phyloP scores from a whole-genome alignment of 2,329 filamentous ascomycete genomes.

The Alternaria sp. region DNA sequence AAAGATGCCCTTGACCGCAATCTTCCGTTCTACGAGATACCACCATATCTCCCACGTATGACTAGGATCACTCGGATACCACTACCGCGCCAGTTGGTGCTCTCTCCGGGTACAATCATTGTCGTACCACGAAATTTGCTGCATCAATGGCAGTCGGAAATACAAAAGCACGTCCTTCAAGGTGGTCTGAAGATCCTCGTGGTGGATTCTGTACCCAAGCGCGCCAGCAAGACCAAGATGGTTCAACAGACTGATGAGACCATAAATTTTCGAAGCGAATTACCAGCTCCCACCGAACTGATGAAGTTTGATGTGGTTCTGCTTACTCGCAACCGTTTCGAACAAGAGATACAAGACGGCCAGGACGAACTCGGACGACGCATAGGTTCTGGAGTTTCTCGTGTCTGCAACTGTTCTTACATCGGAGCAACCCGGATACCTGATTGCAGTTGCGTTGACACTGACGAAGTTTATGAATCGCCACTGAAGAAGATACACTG shows the following conservation, averaged over 20 bases:
- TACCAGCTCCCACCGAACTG: conserved; percentile 68
- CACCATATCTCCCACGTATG: conserved; percentile 51
- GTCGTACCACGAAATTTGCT: conserved; percentile 85
- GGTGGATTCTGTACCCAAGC: conserved; percentile 57
- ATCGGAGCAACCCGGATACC: conserved; percentile 55
- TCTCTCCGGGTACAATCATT: conserved; percentile 76
- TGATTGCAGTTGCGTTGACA: conserved; percentile 57
- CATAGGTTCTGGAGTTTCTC: conserved; percentile 30
- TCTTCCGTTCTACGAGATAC: conserved; percentile 54
- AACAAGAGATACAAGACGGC: conserved; percentile 67
- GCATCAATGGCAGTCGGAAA: conserved; percentile 83
- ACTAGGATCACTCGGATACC: conserved; percentile 53
- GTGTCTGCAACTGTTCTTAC: conserved; percentile 51
- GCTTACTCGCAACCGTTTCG: conserved; percentile 77
- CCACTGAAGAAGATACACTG: conserved; percentile 78
- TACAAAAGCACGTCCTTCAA: conserved; percentile 74
- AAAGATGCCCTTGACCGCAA: conserved; percentile 45
- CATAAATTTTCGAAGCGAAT: conserved; percentile 52
- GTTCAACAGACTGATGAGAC: conserved; percentile 19
- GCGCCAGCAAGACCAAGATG: conserved; percentile 27
- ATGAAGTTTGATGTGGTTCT: conserved; percentile 77
- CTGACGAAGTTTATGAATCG: conserved; percentile 61
- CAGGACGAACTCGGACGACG: conserved; percentile 57
- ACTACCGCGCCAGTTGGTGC: conserved; percentile 62
- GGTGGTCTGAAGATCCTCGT: conserved; percentile 70